phyloP scores from a whole-genome alignment of 148 eudicot genomes.

The Rhododendron griersonianum region DNA sequence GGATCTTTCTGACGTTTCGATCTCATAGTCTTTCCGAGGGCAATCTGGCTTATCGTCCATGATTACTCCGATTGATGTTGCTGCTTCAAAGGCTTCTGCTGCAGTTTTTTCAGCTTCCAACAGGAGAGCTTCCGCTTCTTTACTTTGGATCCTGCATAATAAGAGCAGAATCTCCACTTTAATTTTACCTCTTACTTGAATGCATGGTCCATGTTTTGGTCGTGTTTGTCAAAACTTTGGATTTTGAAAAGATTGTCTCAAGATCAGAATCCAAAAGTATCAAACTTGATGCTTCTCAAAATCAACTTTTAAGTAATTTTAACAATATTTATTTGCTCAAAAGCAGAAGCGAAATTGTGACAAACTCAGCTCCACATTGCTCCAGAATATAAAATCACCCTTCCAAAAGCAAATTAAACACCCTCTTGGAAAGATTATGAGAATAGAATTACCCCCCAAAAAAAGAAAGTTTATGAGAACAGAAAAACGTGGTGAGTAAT shows the following conservation, averaged over 20 bases:
- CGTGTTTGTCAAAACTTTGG: background rate
- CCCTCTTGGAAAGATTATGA: background rate
- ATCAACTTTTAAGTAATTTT: background rate
- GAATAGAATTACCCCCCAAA: background rate
- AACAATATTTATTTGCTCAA: background rate
- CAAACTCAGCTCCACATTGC: background rate
- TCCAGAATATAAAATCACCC: background rate
- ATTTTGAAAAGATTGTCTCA: background rate
- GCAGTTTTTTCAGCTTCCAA: constrained; percentile 63
- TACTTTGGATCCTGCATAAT: constrained; percentile 54
- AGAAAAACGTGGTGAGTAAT: background rate
- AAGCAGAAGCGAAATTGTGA: background rate
- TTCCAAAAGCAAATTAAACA: background rate
- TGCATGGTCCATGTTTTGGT: background rate
- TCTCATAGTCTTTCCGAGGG: constrained; percentile 43
- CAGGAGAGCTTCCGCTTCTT: constrained; percentile 66
- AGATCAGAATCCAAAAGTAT: background rate
- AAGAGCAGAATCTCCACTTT: background rate
- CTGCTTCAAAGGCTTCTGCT: constrained; percentile 76
- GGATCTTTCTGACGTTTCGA: constrained; percentile 52
- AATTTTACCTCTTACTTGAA: background rate
- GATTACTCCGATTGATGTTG: constrained; percentile 70
- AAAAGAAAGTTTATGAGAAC: background rate
- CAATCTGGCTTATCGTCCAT: constrained; percentile 68
- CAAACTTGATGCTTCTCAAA: background rate